Evolutionary conservation across 208 protist species (phyloP).

Genomic region (Trypanosoma boissoni): DNA sequence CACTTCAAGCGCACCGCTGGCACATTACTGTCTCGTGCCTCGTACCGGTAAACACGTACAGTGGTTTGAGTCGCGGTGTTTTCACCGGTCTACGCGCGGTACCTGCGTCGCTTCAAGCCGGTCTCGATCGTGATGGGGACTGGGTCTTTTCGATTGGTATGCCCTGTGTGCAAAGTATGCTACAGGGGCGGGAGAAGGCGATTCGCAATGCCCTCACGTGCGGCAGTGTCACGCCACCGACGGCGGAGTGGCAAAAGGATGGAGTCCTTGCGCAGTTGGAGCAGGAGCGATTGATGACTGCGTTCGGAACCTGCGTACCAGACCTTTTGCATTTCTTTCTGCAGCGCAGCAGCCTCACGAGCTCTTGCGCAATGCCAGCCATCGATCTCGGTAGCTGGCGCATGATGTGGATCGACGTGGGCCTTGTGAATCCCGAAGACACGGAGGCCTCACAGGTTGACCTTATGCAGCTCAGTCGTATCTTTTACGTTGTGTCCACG

Average conservation of each 20-base stretch:
- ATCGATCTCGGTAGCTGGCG: slow-evolving; percentile 81
- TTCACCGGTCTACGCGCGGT: slow-evolving; percentile 77
- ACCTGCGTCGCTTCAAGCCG: slow-evolving; percentile 51
- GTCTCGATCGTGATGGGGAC: slow-evolving; percentile 52
- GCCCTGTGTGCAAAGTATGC: slow-evolving; percentile 25
- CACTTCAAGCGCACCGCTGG: slow-evolving; percentile 83
- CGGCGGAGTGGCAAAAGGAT: slow-evolving; percentile 18
- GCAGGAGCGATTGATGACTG: slow-evolving; percentile 22
- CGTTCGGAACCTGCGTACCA: slow-evolving; percentile 24
- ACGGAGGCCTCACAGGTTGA: slow-evolving; percentile 28
- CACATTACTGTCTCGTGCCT: slow-evolving; percentile 81
- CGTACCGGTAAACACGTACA: slow-evolving; percentile 76
- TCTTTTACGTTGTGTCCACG: slow-evolving; percentile 53
- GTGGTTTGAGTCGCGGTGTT: slow-evolving; percentile 73
- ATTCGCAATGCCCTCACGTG: slow-evolving; percentile 28
- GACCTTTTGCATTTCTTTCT: slow-evolving; percentile 77
- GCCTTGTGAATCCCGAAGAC: slow-evolving; percentile 37
- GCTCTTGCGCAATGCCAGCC: slow-evolving; percentile 64
- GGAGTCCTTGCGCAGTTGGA: slow-evolving; percentile 27
- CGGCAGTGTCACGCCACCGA: not conserved
- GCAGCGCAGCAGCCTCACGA: slow-evolving; percentile 41
- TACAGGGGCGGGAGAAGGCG: slow-evolving; percentile 21
- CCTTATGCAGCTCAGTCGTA: slow-evolving; percentile 47
- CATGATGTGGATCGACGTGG: slow-evolving; percentile 65
- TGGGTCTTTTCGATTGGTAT: slow-evolving; percentile 45